These are phyloP conservation scores for Backusella liffmaniae DNA, from an alignment of 192 early-diverging fungal species.

Conservation along the genomic window DNA sequence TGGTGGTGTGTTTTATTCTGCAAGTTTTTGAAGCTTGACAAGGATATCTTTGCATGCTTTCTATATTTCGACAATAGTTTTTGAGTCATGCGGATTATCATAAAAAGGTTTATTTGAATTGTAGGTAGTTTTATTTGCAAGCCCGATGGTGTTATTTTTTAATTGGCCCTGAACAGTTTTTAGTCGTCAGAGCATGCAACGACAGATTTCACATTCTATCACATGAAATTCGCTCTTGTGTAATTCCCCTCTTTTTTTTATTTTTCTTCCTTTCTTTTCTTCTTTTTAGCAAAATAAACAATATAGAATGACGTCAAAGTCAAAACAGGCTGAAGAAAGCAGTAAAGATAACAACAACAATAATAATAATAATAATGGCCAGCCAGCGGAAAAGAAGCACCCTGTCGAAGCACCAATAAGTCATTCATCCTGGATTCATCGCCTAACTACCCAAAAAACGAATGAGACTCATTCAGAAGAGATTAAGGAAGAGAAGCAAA, in stretches of 20 bases:
- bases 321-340: background rate
- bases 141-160: background rate
- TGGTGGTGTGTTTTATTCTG: background rate
- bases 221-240: slow-evolving; percentile 2
- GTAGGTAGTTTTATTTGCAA: background rate
- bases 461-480: background rate
- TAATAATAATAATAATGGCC: too few relatives aligned
- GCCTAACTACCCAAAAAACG: background rate
- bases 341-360: background rate
- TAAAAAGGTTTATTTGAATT: background rate
- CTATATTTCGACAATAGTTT: background rate
- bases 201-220: background rate
- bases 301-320: background rate
- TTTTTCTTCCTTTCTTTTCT: background rate
- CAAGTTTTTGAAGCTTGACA: background rate
- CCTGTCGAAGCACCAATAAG: background rate
- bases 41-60: background rate
- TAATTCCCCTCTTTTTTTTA: background rate
- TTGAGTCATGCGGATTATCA: background rate
- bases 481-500: background rate
- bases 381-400: background rate
- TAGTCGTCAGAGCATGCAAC: background rate
- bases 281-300: background rate
- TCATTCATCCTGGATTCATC: slow-evolving; percentile 5
- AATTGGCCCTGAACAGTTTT: background rate